Evolutionary conservation across 768 basidiomycete species (phyloP).

Genomic region (Gloeophyllum trabeum): DNA sequence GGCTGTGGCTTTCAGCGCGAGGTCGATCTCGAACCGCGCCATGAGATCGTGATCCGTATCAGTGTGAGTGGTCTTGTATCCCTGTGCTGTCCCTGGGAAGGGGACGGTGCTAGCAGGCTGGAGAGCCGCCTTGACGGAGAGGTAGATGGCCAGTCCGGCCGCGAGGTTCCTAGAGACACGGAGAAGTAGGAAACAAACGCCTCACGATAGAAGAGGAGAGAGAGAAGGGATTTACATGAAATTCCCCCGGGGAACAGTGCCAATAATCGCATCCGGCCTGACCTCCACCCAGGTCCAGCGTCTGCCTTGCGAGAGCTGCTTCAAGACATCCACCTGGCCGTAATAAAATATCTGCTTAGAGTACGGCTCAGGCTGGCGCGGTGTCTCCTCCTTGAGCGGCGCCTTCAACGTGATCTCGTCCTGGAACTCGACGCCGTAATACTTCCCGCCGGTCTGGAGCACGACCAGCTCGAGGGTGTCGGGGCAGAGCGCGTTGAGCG

Average conservation of each 20-base stretch:
- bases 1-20: not conserved
- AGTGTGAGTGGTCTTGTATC: not conserved
- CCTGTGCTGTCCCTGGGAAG: not conserved
- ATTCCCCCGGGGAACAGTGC: not conserved
- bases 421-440: not conserved
- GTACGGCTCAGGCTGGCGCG: not conserved
- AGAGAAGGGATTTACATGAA: slow-evolving; percentile 1
- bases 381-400: not conserved
- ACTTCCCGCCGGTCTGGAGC: slow-evolving; percentile 1
- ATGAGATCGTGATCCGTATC: not conserved
- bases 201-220: not conserved
- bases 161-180: not conserved
- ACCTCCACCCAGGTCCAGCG: not conserved
- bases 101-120: not conserved
- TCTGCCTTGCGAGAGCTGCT: not conserved
- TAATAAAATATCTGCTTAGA: not conserved
- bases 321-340: not conserved
- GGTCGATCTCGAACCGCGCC: not conserved
- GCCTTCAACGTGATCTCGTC: not conserved
- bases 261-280: not conserved
- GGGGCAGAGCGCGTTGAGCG: not conserved
- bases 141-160: not conserved
- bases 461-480: not conserved
- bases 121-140: not conserved
- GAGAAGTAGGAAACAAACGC: not conserved